A percentile compares a stretch with the other conserved stretches of the same genome.
Evolutionary conservation across 1,284 basidiomycete species (phyloP).

Genomic region (Phlebopus sp.): DNA sequence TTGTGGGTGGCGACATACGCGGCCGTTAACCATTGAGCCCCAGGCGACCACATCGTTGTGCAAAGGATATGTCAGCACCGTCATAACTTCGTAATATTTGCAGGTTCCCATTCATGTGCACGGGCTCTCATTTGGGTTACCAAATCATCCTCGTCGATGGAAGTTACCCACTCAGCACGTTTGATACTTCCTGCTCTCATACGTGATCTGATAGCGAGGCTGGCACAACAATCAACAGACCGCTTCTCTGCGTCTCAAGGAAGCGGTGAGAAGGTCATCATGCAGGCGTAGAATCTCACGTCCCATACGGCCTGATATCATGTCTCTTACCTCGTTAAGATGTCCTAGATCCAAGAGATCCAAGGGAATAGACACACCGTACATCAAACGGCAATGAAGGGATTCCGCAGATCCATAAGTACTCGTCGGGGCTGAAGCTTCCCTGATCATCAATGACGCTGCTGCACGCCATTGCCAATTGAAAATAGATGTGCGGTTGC

Average conservation of each 20-base stretch:
- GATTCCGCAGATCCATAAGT: conserved; percentile 17
- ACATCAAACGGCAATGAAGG: conserved; percentile 25
- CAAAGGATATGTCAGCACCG: too few relatives aligned
- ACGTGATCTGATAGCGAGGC: background rate
- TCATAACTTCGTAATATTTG: too few relatives aligned
- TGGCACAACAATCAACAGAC: background rate
- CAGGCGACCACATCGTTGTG: too few relatives aligned
- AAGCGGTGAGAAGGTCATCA: background rate
- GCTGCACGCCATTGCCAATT: conserved; percentile 18
- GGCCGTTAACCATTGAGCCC: conserved; percentile 14
- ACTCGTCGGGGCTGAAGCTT: background rate
- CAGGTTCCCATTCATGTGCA: background rate
- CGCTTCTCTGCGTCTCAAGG: background rate
- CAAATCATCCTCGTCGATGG: background rate
- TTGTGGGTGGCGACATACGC: conserved; percentile 5
- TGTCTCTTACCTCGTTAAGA: background rate
- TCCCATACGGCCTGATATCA: background rate
- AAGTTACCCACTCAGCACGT: background rate
- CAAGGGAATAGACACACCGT: conserved; percentile 1
- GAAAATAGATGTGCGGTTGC: conserved; percentile 10
- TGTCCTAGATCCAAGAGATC: conserved; percentile 8
- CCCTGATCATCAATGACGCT: conserved; percentile 9
- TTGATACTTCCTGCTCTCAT: background rate
- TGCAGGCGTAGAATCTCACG: background rate
- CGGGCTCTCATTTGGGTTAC: too few relatives aligned